Evolutionary conservation across 306 rosid genomes (phyloP).

Genomic region (Vicia faba): DNA sequence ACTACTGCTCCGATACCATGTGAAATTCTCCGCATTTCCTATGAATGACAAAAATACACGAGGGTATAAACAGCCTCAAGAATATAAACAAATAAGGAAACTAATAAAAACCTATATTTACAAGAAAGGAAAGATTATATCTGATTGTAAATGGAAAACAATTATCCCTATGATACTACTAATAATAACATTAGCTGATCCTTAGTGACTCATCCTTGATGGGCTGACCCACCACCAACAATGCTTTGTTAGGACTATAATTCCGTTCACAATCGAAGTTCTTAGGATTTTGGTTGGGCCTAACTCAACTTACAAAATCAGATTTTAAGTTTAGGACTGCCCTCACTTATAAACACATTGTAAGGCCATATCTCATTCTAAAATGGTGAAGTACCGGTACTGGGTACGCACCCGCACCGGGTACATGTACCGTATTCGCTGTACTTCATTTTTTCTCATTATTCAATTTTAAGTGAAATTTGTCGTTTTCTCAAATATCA

Average conservation of each 20-base stretch:
- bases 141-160: not conserved
- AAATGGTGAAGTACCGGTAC: too few species aligned
- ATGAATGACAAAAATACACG: not conserved
- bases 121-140: not conserved
- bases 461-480: too few species aligned
- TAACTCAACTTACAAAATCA: too few species aligned
- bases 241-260: not conserved
- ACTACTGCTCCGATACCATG: constrained; percentile 4
- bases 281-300: too few species aligned
- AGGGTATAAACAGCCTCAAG: not conserved
- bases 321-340: too few species aligned
- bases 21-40: not conserved
- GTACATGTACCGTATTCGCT: too few species aligned
- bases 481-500: too few species aligned
- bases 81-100: constrained; percentile 17
- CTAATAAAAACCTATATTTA: not conserved
- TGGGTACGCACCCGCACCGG: too few species aligned
- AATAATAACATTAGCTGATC: not conserved
- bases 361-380: too few species aligned
- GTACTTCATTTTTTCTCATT: too few species aligned
- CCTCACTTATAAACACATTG: too few species aligned
- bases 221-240: not conserved
- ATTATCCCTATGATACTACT: not conserved
- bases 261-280: not conserved
- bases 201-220: not conserved